Evolutionary conservation across 345 rosid genomes (phyloP).

Genomic region (Geranium brycei): DNA sequence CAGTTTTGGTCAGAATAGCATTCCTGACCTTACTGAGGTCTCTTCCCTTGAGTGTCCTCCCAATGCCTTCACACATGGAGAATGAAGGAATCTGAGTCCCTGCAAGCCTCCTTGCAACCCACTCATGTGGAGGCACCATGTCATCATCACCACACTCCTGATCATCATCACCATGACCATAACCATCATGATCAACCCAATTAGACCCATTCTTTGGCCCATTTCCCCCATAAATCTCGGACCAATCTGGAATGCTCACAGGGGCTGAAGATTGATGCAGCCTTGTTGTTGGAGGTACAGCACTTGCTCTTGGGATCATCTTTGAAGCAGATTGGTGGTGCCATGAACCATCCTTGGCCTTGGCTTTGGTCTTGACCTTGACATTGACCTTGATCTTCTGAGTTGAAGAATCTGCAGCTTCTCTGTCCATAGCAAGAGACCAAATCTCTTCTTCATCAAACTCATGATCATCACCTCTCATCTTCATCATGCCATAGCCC

Average conservation of each 20-base stretch:
- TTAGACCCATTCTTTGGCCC: not conserved
- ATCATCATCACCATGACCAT: conserved; percentile 4
- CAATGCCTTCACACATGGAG: conserved; percentile 83
- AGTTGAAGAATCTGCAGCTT: conserved; percentile 26
- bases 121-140: conserved; percentile 88
- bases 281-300: conserved; percentile 8
- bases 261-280: conserved; percentile 64
- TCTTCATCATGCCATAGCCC: conserved; percentile 10
- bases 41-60: conserved; percentile 95
- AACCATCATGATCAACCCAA: not conserved
- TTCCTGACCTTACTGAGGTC: conserved; percentile 90
- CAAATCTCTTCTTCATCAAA: conserved; percentile 71
- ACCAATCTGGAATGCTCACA: conserved; percentile 83
- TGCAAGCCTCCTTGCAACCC: conserved; percentile 75
- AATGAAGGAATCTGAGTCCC: conserved; percentile 73
- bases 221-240: conserved; percentile 45
- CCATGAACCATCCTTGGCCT: conserved; percentile 25
- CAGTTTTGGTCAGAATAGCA: conserved; percentile 76
- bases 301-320: conserved; percentile 19
- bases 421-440: conserved; percentile 17
- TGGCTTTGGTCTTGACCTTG: conserved; percentile 1
- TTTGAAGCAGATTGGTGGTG: conserved; percentile 24
- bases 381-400: conserved; percentile 10
- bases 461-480: conserved; percentile 12
- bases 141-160: conserved; percentile 19